Percentiles rank a stretch among this genome's conserved stretches.
phyloP scores from a whole-genome alignment of 139 green algal species.

The Chlorella sp. region DNA sequence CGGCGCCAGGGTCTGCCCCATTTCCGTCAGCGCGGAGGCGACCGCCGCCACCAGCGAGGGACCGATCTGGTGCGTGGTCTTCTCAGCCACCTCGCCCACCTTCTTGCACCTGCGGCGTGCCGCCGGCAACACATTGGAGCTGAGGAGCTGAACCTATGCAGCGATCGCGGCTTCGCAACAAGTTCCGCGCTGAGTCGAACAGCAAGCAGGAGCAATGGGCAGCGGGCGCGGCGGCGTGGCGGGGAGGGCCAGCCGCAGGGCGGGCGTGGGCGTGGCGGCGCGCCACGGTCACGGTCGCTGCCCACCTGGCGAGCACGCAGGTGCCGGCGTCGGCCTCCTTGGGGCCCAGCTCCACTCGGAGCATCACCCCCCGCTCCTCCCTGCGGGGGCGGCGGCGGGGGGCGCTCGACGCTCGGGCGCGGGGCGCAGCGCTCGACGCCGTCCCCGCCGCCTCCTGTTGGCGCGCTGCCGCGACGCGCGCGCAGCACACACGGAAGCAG shows the following conservation, averaged over 20 bases:
- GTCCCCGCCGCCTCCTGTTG: no score
- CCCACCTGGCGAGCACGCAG: constrained; percentile 34
- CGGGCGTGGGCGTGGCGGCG: background rate
- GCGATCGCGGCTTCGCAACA: background rate
- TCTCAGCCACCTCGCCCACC: constrained; percentile 44
- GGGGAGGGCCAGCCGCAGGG: no score
- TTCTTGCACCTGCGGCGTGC: no score
- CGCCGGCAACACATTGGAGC: no score
- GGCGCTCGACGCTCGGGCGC: background rate
- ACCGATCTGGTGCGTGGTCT: constrained; percentile 21
- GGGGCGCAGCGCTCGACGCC: no score
- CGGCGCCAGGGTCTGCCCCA: background rate
- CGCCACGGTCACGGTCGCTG: background rate
- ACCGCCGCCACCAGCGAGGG: background rate
- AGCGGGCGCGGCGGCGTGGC: no score
- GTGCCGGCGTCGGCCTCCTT: constrained; percentile 33
- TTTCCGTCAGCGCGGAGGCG: background rate
- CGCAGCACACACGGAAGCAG: no score
- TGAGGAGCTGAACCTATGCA: background rate
- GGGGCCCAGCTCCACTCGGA: constrained; percentile 49
- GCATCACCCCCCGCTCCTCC: constrained; percentile 50
- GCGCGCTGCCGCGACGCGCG: no score
- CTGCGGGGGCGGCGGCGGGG: constrained; percentile 1
- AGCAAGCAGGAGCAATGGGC: no score
- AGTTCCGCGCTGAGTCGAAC: no score